Conservation (phyloP, 495 filamentous ascomycete species). For the Letharia lupina region DNA sequence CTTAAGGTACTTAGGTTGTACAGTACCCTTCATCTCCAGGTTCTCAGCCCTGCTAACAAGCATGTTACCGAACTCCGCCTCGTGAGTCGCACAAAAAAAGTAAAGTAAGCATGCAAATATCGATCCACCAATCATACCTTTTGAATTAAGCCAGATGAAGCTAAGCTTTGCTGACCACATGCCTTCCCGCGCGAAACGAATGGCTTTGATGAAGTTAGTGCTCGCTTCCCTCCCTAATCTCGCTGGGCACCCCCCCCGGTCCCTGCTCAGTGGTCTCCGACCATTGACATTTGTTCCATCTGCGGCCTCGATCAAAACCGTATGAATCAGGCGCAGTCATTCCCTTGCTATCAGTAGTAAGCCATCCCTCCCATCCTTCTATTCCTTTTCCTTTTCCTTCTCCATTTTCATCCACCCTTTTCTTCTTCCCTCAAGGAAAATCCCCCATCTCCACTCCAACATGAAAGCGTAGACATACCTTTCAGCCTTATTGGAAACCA, state of each 20-base stretch:
- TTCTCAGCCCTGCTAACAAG: background rate
- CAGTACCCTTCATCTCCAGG: background rate
- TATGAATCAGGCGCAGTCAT: constrained; percentile 2
- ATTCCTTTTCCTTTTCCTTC: background rate
- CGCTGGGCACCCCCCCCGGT: background rate
- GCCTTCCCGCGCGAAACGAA: background rate
- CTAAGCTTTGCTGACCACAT: constrained; percentile 2
- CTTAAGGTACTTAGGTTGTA: background rate
- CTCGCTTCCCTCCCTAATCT: background rate
- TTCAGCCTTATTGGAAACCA: background rate
- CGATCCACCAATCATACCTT: background rate
- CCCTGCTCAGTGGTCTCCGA: background rate
- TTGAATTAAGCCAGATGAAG: background rate
- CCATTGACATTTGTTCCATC: background rate
- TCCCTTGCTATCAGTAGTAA: background rate
- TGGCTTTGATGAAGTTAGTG: no score
- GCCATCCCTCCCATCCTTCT: background rate
- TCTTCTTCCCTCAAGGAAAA: background rate
- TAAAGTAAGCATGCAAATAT: no score
- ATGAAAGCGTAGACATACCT: constrained; percentile 6
- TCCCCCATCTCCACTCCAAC: background rate
- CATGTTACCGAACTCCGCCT: no score
- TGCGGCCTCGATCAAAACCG: background rate
- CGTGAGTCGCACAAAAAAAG: no score
- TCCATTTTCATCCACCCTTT: background rate